phyloP scores from a whole-genome alignment of 2,329 filamentous ascomycete species.

The Tympanopsis confertula region DNA sequence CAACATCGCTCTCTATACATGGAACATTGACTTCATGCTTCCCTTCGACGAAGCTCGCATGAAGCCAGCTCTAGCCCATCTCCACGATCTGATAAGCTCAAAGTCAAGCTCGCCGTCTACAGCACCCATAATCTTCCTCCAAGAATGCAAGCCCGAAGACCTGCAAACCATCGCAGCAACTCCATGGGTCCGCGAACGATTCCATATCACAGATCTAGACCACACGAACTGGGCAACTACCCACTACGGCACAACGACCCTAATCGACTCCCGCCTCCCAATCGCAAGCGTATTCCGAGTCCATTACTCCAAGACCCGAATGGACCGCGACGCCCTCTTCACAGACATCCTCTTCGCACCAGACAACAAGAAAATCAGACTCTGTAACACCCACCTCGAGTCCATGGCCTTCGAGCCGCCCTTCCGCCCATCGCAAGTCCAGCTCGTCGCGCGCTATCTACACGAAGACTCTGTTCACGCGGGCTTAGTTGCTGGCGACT shows the following conservation, averaged over 20 bases:
- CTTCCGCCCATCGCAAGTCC: slow-evolving; percentile 33
- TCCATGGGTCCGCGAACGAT: slow-evolving; percentile 32
- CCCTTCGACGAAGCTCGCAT: slow-evolving; percentile 17
- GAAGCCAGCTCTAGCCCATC: slow-evolving; percentile 16
- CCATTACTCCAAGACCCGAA: slow-evolving; percentile 31
- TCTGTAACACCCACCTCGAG: slow-evolving; percentile 47
- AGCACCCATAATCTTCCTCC: slow-evolving; percentile 32
- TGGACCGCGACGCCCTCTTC: slow-evolving; percentile 41
- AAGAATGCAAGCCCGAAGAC: slow-evolving; percentile 36
- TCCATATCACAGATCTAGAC: slow-evolving; percentile 34
- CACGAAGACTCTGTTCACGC: slow-evolving; percentile 21
- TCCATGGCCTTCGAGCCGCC: slow-evolving; percentile 35
- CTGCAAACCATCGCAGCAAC: slow-evolving; percentile 27
- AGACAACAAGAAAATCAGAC: slow-evolving; percentile 21
- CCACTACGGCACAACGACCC: slow-evolving; percentile 38
- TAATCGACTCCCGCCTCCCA: slow-evolving; percentile 33
- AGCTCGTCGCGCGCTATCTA: slow-evolving; percentile 28
- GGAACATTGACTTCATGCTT: slow-evolving; percentile 23
- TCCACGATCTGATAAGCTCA: slow-evolving; percentile 7
- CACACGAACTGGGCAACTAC: slow-evolving; percentile 27
- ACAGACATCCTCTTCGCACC: slow-evolving; percentile 29
- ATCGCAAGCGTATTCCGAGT: slow-evolving; percentile 35
- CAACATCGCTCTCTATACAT: slow-evolving; percentile 12
- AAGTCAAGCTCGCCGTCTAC: slow-evolving; percentile 4
- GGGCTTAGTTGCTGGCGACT: slow-evolving; percentile 37